Evolutionary conservation across 495 filamentous ascomycete species (phyloP), one percentile per base, ranked within the genome.

Genomic region (Lepidopterella palustris): DNA sequence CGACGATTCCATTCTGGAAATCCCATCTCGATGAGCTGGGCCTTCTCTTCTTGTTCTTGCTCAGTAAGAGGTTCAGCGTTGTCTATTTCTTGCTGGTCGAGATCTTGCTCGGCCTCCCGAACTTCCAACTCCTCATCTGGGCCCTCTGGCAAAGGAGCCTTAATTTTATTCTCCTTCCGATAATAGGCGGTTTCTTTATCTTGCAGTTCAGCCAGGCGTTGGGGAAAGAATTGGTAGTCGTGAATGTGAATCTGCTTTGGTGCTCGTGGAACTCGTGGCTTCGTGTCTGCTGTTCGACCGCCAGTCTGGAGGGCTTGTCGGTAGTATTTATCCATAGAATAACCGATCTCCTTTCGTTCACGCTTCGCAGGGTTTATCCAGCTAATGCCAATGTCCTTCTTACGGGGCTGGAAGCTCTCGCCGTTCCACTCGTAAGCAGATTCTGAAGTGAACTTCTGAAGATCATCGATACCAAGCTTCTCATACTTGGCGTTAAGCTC

Each of bases 281-380:
- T 96, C 1, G 89, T 81, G 57, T 96, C 90, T 13, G 89, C 88
- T 5, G 87, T 87, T 45, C 90, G 82, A 15, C 87, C 88, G 63
- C 90, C 89, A 5, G 90, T 96, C 42, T 86, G 82, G 58, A 99
- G 76, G 25, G 92, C 90, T 63, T 92, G 85, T 59, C 92, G 89
- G 74, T 97, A 99, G 76, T 97, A 99, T 74, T 96, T 96, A 72
- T 99, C 95, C 73, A 97, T 96, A 0, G 92, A 96, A 66, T 99
- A 99, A 26, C 88, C 87, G 70, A 96, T 89, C 70, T 99, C 93
- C 75, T 97, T 99, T 53, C 95, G 88, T 75, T 99, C 95, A 66
- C 95, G 92, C 78, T 97, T 99, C 20, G 93, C 85, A 2, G 95
- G 95, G 68, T 99, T 96, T 77, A 99, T 99, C 95, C 95, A 99